These are phyloP conservation scores for Penicillium hesseltinei DNA, from an alignment of 2,329 filamentous ascomycete genomes.

Conservation along the genomic window DNA sequence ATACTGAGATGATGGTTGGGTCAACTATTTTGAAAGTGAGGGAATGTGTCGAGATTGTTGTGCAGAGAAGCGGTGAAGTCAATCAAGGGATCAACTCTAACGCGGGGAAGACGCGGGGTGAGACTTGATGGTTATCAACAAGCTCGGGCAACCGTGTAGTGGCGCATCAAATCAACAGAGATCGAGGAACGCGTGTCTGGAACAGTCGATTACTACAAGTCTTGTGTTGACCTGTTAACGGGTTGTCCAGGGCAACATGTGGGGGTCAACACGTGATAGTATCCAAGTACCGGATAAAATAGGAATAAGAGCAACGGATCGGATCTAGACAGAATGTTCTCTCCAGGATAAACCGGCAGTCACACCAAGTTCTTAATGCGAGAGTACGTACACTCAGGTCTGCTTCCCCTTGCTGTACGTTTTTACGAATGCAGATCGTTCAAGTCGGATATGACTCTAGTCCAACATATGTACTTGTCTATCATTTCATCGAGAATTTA, in stretches of 20 bases:
- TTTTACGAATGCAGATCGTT: neutral
- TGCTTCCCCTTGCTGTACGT: neutral
- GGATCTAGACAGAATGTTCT: neutral
- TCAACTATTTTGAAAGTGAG: neutral
- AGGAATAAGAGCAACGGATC: neutral
- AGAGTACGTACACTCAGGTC: neutral
- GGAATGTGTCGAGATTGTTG: neutral
- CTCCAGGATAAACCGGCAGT: neutral
- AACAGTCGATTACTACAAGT: neutral
- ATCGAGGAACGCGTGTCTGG: neutral
- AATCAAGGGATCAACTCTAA: slow-evolving; percentile 7
- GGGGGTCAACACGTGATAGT: neutral
- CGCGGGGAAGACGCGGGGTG: neutral
- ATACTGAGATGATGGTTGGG: neutral
- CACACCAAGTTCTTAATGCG: neutral
- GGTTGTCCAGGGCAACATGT: neutral
- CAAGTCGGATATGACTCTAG: neutral
- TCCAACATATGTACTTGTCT: neutral
- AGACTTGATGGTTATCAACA: neutral
- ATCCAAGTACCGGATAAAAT: neutral
- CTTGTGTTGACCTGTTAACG: neutral
- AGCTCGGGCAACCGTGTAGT: neutral
- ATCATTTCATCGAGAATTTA: neutral
- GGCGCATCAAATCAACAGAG: neutral
- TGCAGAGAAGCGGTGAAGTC: slow-evolving; percentile 7